A percentile compares a stretch with the other conserved stretches of the same genome.
These are phyloP conservation scores for Solanum chmielewskii DNA, from an alignment of 257 asterid species.

Conservation along the genomic window DNA sequence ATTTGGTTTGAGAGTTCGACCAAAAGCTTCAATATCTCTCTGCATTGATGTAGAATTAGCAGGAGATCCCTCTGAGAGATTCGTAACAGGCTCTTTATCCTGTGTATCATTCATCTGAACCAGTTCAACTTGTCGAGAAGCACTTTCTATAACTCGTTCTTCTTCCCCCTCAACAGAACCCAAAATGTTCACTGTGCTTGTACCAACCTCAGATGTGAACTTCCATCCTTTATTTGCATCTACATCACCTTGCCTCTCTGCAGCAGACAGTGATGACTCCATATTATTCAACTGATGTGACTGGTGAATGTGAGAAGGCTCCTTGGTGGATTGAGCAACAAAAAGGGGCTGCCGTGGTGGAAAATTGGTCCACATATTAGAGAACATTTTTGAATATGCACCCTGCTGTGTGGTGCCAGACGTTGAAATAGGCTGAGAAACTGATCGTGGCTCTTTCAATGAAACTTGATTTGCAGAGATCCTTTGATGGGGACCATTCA, in stretches of 20 bases:
- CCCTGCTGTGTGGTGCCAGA: slow-evolving; percentile 25
- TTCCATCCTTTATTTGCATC: slow-evolving; percentile 17
- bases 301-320: slow-evolving; percentile 21
- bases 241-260: slow-evolving; percentile 14
- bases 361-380: slow-evolving; percentile 35
- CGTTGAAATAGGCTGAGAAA: slow-evolving; percentile 23
- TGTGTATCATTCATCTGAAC: slow-evolving; percentile 18
- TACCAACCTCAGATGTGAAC: slow-evolving; percentile 8
- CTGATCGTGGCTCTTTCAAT: slow-evolving; percentile 14
- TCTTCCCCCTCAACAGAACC: slow-evolving; percentile 23
- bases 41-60: slow-evolving; percentile 45
- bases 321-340: slow-evolving; percentile 23
- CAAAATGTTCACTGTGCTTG: slow-evolving; percentile 18
- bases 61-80: slow-evolving; percentile 45
- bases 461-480: slow-evolving; percentile 24
- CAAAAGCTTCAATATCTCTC: slow-evolving; percentile 71
- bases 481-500: slow-evolving; percentile 23
- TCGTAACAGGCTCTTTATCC: slow-evolving; percentile 23
- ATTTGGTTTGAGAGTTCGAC: slow-evolving; percentile 68
- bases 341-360: slow-evolving; percentile 26
- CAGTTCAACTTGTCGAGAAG: slow-evolving; percentile 12
- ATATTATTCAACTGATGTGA: slow-evolving; percentile 29
- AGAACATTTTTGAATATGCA: slow-evolving; percentile 16
- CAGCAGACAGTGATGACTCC: slow-evolving; percentile 43
- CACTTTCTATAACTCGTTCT: slow-evolving; percentile 26